A percentile compares a stretch with the other conserved stretches of the same genome.
Evolutionary conservation across 177 flowering plant species (phyloP).

Genomic region (Tripterygium wilfordii): DNA sequence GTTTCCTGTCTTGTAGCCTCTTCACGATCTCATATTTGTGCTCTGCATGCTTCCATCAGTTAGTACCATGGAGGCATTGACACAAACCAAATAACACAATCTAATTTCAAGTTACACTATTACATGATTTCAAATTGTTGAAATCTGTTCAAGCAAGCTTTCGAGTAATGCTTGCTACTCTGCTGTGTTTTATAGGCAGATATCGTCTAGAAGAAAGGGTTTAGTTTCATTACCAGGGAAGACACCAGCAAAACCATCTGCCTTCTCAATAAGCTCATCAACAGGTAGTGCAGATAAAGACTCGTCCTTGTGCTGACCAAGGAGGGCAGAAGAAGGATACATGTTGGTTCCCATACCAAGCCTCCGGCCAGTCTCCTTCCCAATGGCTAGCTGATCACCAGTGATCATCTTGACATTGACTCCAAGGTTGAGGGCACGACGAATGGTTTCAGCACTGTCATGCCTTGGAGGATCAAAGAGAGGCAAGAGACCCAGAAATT

Average conservation of each 20-base stretch:
- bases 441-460: constrained; percentile 19
- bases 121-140: no score
- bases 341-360: constrained; percentile 8
- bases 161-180: no score
- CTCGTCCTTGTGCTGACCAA: constrained; percentile 2
- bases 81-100: no score
- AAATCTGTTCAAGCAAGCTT: no score
- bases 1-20: constrained; percentile 5
- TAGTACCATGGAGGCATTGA: not conserved
- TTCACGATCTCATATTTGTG: constrained; percentile 8
- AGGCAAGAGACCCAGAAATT: constrained; percentile 16
- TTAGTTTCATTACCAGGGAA: constrained; percentile 3
- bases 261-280: constrained; percentile 7
- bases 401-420: constrained; percentile 23
- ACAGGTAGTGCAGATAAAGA: not conserved
- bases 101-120: no score
- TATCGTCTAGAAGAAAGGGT: not conserved
- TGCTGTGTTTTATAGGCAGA: no score
- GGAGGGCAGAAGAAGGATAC: constrained; percentile 9
- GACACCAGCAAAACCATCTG: constrained; percentile 7
- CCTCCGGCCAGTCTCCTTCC: constrained; percentile 7
- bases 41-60: not conserved
- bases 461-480: constrained; percentile 22
- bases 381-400: constrained; percentile 8
- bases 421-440: constrained; percentile 16